phyloP scores from a whole-genome alignment of 257 asterid species.

The Solanum virginianum region DNA sequence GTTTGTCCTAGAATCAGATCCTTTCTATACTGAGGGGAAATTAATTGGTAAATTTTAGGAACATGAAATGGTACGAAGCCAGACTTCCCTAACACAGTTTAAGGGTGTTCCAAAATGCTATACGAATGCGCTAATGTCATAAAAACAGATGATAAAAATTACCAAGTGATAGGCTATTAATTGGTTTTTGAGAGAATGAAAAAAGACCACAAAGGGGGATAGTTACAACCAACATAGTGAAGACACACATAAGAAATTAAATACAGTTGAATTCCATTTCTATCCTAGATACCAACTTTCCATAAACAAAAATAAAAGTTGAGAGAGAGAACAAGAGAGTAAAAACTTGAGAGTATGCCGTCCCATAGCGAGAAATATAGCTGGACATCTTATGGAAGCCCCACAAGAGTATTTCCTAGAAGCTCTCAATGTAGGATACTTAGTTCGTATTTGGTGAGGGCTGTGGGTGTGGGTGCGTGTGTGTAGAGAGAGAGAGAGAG shows the following conservation, averaged over 20 bases:
- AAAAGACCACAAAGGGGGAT: background rate
- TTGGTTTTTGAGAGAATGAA: background rate
- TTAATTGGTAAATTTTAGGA: background rate
- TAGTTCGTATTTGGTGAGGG: background rate
- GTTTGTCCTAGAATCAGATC: background rate
- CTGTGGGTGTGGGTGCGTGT: background rate
- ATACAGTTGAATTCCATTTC: background rate
- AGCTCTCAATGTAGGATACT: background rate
- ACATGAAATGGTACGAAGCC: background rate
- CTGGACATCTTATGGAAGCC: background rate
- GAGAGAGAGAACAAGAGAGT: background rate
- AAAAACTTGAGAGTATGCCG: background rate
- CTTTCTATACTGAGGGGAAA: background rate
- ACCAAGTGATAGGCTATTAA: background rate
- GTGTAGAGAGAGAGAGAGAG: background rate
- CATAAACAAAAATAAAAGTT: background rate
- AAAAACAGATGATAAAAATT: background rate
- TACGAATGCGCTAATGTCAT: background rate
- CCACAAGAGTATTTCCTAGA: background rate
- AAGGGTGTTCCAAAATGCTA: background rate
- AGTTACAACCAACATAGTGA: background rate
- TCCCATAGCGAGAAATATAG: background rate
- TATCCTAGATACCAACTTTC: background rate
- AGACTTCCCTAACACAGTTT: background rate
- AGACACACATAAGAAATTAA: background rate